These are phyloP conservation scores for Solanum pinnatisectum DNA, from an alignment of 257 asterid genomes.

Conservation along the genomic window DNA sequence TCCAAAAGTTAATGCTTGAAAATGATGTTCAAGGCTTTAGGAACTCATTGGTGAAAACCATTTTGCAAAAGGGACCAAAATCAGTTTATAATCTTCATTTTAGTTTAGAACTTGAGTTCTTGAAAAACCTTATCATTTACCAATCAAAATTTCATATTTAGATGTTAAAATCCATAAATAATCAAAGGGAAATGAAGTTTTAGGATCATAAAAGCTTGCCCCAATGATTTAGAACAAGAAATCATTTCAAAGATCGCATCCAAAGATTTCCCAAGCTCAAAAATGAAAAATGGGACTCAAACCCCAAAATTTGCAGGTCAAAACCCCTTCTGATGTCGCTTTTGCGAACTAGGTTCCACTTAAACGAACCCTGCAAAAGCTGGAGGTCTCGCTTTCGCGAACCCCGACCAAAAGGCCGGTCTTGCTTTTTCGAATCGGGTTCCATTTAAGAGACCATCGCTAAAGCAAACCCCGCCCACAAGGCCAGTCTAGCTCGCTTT, in stretches of 20 bases:
- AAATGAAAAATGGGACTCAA: not conserved
- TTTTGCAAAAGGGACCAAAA: not conserved
- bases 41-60: not conserved
- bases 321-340: not conserved
- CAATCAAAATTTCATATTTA: not conserved
- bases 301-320: not conserved
- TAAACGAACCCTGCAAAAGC: not conserved
- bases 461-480: not conserved
- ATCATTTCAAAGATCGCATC: not conserved
- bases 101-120: not conserved
- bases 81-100: not conserved
- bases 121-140: not conserved
- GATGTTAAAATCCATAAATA: not conserved
- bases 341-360: not conserved
- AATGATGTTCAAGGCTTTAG: not conserved
- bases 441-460: not conserved
- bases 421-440: not conserved
- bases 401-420: not conserved
- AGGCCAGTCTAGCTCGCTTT: not conserved
- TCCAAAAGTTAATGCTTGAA: no score
- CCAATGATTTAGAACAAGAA: not conserved
- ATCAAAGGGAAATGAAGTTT: not conserved
- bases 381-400: not conserved
- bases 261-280: not conserved
- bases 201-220: not conserved